Evolutionary conservation across 2,329 filamentous ascomycete species (phyloP).

Genomic region (Alternaria infectoria): DNA sequence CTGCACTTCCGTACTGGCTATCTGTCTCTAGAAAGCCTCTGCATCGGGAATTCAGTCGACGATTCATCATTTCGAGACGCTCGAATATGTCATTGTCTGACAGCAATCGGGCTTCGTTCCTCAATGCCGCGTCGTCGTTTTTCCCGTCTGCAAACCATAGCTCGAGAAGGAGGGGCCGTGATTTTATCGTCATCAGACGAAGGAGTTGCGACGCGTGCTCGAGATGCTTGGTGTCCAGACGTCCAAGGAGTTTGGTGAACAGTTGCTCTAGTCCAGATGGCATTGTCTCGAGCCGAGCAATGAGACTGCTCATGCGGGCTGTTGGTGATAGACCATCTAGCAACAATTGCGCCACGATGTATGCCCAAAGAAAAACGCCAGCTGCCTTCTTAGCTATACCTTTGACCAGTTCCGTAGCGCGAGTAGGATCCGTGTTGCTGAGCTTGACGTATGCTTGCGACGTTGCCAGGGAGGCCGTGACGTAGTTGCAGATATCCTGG

Average conservation of each 20-base stretch:
- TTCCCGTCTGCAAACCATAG: constrained; percentile 2
- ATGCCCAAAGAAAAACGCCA: background rate
- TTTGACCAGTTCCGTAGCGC: background rate
- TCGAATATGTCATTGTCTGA: background rate
- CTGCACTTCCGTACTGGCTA: accelerated
- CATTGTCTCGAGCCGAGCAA: background rate
- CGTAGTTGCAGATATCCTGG: background rate
- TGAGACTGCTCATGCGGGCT: background rate
- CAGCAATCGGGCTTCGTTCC: background rate
- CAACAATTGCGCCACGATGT: background rate
- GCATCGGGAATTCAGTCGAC: background rate
- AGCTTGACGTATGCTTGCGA: background rate
- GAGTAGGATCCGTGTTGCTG: background rate
- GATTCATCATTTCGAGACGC: background rate
- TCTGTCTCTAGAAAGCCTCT: background rate
- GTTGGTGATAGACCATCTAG: background rate
- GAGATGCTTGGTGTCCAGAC: constrained; percentile 8
- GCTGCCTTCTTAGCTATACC: background rate
- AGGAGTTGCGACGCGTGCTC: constrained; percentile 16
- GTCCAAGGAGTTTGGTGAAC: background rate
- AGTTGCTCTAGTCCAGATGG: background rate
- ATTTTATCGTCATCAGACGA: constrained; percentile 2
- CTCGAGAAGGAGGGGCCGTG: background rate
- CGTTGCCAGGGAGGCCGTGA: background rate
- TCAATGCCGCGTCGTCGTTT: background rate